phyloP scores from a whole-genome alignment of 305 asterid species.

The Withania somnifera region DNA sequence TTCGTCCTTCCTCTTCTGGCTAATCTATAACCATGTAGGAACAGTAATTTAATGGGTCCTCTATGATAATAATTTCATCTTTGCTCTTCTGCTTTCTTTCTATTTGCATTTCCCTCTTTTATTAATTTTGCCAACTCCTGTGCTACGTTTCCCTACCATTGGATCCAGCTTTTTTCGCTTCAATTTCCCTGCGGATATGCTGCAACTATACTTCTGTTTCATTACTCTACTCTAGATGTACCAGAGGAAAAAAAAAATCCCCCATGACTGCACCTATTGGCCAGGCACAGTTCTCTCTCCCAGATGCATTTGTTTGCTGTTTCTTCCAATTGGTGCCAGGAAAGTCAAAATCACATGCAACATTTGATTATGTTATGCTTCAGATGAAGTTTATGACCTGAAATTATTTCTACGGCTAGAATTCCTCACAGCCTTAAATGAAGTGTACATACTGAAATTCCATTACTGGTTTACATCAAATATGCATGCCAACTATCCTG shows the following conservation, averaged over 20 bases:
- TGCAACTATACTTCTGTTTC: not conserved
- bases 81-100: not conserved
- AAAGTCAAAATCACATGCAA: not conserved
- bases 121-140: not conserved
- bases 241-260: not conserved
- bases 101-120: not conserved
- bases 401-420: not conserved
- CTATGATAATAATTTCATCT: not conserved
- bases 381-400: not conserved
- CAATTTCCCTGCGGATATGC: not conserved
- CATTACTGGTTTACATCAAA: not conserved
- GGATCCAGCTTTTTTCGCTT: not conserved
- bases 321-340: not conserved
- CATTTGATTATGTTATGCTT: not conserved
- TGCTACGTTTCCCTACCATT: not conserved
- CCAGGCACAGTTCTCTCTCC: not conserved
- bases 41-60: not conserved
- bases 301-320: not conserved
- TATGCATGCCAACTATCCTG: not conserved
- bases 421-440: not conserved
- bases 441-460: not conserved
- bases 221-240: not conserved
- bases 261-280: not conserved
- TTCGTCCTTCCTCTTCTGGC: not conserved
- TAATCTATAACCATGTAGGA: not conserved